Evolutionary conservation across 2,329 filamentous ascomycete genomes (phyloP).

Genomic region (Aspergillus neotritici): DNA sequence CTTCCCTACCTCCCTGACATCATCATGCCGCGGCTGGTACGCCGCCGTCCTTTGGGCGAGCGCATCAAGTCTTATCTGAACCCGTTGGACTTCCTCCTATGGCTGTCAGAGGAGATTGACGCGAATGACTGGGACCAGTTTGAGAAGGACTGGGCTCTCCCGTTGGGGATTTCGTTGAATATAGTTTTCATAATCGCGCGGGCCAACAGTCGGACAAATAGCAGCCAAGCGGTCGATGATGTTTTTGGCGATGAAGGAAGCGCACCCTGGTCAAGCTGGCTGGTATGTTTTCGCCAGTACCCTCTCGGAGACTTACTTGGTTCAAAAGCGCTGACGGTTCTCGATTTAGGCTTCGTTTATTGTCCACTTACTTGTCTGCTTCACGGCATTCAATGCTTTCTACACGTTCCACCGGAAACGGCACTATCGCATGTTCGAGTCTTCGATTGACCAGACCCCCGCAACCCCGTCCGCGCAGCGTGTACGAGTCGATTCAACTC

Average conservation of each 20-base stretch:
- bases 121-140: constrained; percentile 83
- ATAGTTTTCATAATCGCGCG: constrained; percentile 74
- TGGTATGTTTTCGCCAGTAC: constrained; percentile 44
- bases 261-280: constrained; percentile 63
- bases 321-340: constrained; percentile 5
- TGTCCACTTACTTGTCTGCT: constrained; percentile 61
- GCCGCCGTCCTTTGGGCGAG: constrained; percentile 70
- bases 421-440: constrained; percentile 87
- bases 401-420: constrained; percentile 78
- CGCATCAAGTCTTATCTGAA: constrained; percentile 77
- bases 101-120: constrained; percentile 88
- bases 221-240: constrained; percentile 60
- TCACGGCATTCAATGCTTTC: constrained; percentile 70
- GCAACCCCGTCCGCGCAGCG: constrained; percentile 80
- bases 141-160: constrained; percentile 64
- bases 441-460: constrained; percentile 67
- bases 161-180: constrained; percentile 71
- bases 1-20: constrained; percentile 1
- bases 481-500: constrained; percentile 81
- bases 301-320: background rate
- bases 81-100: constrained; percentile 82
- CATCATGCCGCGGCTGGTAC: constrained; percentile 75
- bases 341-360: constrained; percentile 57
- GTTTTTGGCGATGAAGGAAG: constrained; percentile 69
- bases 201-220: constrained; percentile 61